phyloP scores from a whole-genome alignment of 345 rosid species.

The Combretum micranthum region DNA sequence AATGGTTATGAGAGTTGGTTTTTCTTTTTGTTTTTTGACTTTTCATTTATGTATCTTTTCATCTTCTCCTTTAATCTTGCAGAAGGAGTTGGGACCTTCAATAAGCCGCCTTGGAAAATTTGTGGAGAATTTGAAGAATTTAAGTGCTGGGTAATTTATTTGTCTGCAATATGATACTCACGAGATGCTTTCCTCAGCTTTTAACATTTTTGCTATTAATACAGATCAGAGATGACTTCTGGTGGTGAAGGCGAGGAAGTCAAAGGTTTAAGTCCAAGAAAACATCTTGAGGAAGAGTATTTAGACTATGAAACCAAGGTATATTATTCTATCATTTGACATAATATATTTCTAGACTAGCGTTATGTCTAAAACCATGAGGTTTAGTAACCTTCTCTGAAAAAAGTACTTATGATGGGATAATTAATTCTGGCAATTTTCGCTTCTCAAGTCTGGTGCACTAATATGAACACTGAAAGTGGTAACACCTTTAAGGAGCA shows the following conservation, averaged over 20 bases:
- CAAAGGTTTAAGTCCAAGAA: slow-evolving; percentile 58
- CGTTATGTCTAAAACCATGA: too few relatives aligned
- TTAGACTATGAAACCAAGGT: slow-evolving; percentile 88
- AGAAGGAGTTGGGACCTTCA: slow-evolving; percentile 80
- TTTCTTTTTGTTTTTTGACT: not conserved
- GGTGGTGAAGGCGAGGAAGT: slow-evolving; percentile 36
- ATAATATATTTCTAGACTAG: not conserved
- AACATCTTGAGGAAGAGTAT: slow-evolving; percentile 86
- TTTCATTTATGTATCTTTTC: slow-evolving; percentile 4
- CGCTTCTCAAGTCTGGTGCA: too few relatives aligned
- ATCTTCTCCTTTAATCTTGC: slow-evolving; percentile 10
- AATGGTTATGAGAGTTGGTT: not conserved
- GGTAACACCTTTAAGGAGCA: too few relatives aligned
- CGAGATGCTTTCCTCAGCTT: slow-evolving; percentile 12
- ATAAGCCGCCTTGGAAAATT: slow-evolving; percentile 59
- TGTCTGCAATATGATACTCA: slow-evolving; percentile 5
- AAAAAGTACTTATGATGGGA: too few relatives aligned
- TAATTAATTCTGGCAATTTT: too few relatives aligned
- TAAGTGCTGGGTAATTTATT: slow-evolving; percentile 52
- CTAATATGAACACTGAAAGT: too few relatives aligned
- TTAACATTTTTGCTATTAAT: slow-evolving; percentile 8
- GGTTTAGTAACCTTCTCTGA: too few relatives aligned
- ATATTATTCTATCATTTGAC: slow-evolving; percentile 3
- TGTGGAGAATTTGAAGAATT: slow-evolving; percentile 80
- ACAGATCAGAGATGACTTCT: slow-evolving; percentile 53